Conservation (phyloP, 2,329 filamentous ascomycete genomes). For the Botrytis medusae region DNA sequence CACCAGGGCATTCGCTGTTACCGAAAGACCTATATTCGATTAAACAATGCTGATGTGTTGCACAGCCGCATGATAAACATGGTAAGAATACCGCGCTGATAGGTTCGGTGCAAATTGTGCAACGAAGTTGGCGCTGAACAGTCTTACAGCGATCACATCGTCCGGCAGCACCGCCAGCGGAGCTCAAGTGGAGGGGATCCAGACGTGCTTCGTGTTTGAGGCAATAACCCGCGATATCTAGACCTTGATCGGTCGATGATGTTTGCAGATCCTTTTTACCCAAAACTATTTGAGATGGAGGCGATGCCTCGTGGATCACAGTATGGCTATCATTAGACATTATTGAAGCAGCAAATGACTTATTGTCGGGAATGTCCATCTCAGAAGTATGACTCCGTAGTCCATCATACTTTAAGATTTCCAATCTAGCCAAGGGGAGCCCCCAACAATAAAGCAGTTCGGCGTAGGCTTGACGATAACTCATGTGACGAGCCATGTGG, state of each 20-base stretch:
- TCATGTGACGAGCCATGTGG: constrained; percentile 52
- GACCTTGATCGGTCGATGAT: constrained; percentile 50
- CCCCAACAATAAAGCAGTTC: constrained; percentile 68
- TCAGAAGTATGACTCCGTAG: constrained; percentile 50
- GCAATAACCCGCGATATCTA: constrained; percentile 64
- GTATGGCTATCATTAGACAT: constrained; percentile 34
- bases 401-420: constrained; percentile 69
- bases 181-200: constrained; percentile 51
- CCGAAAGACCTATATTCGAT: constrained; percentile 35
- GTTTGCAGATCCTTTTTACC: constrained; percentile 55
- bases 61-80: constrained; percentile 63
- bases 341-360: constrained; percentile 35
- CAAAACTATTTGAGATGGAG: constrained; percentile 53
- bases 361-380: constrained; percentile 35
- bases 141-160: constrained; percentile 52
- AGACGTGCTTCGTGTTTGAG: constrained; percentile 62
- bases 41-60: constrained; percentile 56
- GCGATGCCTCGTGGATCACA: constrained; percentile 29
- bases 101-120: constrained; percentile 62
- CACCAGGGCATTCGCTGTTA: constrained; percentile 59
- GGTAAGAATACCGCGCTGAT: constrained; percentile 59
- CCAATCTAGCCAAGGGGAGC: constrained; percentile 60
- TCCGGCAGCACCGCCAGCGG: constrained; percentile 48
- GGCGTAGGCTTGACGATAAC: constrained; percentile 65
- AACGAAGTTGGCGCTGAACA: constrained; percentile 57